Evolutionary conservation across 331 rosid genomes (phyloP).

Genomic region (Prunus yedoensis): DNA sequence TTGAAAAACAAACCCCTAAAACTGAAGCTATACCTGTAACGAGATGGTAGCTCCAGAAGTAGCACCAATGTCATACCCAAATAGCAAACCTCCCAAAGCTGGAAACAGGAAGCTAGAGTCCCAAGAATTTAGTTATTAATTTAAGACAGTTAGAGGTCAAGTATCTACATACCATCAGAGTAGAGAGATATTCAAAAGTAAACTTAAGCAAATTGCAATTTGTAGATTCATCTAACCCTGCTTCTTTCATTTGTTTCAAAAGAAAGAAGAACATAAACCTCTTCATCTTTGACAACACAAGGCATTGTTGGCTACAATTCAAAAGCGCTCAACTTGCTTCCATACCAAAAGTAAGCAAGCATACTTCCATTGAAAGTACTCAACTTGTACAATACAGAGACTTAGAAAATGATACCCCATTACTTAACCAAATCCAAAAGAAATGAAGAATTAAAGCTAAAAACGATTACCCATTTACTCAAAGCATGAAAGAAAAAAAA

Average conservation of each 20-base stretch:
- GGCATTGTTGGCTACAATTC: neutral
- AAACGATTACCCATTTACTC: slow-evolving; percentile 3
- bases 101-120: slow-evolving; percentile 82
- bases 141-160: neutral
- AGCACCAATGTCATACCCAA: slow-evolving; percentile 96
- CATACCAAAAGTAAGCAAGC: too few species aligned
- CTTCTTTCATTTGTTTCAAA: neutral
- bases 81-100: slow-evolving; percentile 95
- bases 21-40: slow-evolving; percentile 51
- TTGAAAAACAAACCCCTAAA: neutral
- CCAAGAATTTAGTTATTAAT: slow-evolving; percentile 7
- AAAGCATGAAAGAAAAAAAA: neutral
- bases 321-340: slow-evolving; percentile 2
- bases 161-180: slow-evolving; percentile 14
- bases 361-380: neutral
- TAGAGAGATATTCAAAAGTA: neutral
- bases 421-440: neutral
- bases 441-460: neutral
- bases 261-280: neutral
- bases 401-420: neutral
- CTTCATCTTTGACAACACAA: neutral
- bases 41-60: slow-evolving; percentile 92
- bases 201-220: neutral
- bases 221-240: neutral
- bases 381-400: neutral